phyloP scores from a whole-genome alignment of 345 rosid species.

The Salix dunnii region DNA sequence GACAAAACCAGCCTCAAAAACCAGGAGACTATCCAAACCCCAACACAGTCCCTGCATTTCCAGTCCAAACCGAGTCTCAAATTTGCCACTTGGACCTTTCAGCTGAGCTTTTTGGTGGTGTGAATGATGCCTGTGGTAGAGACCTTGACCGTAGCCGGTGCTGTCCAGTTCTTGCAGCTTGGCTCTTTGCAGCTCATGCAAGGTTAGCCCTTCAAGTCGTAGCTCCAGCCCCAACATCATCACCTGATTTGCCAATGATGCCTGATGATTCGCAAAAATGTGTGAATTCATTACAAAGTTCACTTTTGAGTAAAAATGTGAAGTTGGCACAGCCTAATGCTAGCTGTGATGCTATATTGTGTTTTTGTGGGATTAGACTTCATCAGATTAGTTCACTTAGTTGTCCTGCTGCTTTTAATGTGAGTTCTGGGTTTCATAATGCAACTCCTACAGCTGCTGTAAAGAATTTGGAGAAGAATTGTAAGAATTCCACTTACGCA shows the following conservation, averaged over 20 bases:
- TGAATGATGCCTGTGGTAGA: slow-evolving; percentile 75
- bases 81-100: slow-evolving; percentile 87
- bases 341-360: slow-evolving; percentile 77
- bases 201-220: slow-evolving; percentile 72
- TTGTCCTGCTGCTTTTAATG: slow-evolving; percentile 91
- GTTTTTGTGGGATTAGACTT: slow-evolving; percentile 93
- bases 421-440: slow-evolving; percentile 56
- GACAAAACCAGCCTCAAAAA: slow-evolving; percentile 35
- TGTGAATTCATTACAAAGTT: slow-evolving; percentile 79
- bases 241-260: slow-evolving; percentile 72
- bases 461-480: slow-evolving; percentile 77
- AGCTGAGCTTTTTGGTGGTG: slow-evolving; percentile 95
- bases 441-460: slow-evolving; percentile 91
- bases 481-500: slow-evolving; percentile 79
- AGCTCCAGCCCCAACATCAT: slow-evolving; percentile 44
- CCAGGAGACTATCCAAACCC: slow-evolving; percentile 18
- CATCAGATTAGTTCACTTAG: slow-evolving; percentile 93
- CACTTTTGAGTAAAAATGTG: slow-evolving; percentile 70
- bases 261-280: slow-evolving; percentile 97
- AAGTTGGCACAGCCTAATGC: slow-evolving; percentile 79
- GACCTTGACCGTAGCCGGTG: slow-evolving; percentile 90
- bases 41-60: slow-evolving; percentile 86
- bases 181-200: slow-evolving; percentile 98
- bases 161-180: slow-evolving; percentile 92
- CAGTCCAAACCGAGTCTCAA: slow-evolving; percentile 61